Conservation (phyloP, 2,329 filamentous ascomycete genomes). For the Fusarium acutatum region DNA sequence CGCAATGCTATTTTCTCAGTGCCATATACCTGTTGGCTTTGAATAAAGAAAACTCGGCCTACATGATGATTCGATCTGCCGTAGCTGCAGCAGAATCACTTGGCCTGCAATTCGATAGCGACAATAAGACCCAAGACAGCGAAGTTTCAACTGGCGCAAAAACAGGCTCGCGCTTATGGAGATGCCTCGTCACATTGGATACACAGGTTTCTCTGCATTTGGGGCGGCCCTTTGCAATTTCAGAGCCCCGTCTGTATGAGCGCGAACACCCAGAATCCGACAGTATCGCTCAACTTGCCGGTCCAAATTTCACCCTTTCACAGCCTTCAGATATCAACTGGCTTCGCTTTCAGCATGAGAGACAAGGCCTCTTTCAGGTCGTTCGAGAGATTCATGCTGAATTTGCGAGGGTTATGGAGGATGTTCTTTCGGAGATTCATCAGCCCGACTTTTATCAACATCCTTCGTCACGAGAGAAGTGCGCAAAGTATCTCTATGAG, state of each 20-base stretch:
- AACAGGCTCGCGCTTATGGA: slow-evolving; percentile 21
- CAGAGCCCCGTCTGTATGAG: background rate
- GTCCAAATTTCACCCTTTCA: slow-evolving; percentile 30
- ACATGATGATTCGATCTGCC: slow-evolving; percentile 25
- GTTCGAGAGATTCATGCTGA: slow-evolving; percentile 29
- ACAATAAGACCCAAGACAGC: background rate
- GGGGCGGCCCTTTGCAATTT: slow-evolving; percentile 29
- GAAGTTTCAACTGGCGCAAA: background rate
- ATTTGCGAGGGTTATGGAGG: slow-evolving; percentile 23
- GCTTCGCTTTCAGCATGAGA: slow-evolving; percentile 34
- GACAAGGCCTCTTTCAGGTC: slow-evolving; percentile 21
- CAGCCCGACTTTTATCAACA: slow-evolving; percentile 37
- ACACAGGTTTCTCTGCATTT: slow-evolving; percentile 28
- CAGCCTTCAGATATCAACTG: slow-evolving; percentile 23
- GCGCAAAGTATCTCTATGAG: slow-evolving; percentile 37
- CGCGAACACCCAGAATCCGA: slow-evolving; percentile 9
- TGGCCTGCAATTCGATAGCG: slow-evolving; percentile 20
- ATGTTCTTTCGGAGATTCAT: slow-evolving; percentile 17
- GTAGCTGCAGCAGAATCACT: slow-evolving; percentile 28
- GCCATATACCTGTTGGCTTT: slow-evolving; percentile 51
- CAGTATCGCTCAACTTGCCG: slow-evolving; percentile 4
- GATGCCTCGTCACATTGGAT: slow-evolving; percentile 32
- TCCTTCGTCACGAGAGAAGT: slow-evolving; percentile 37
- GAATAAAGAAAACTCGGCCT: slow-evolving; percentile 28
- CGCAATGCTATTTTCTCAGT: slow-evolving; percentile 58